A percentile compares a stretch with the other conserved stretches of the same genome.
phyloP scores from a whole-genome alignment of 2,329 filamentous ascomycete species.

The Botryosphaeria agaves region DNA sequence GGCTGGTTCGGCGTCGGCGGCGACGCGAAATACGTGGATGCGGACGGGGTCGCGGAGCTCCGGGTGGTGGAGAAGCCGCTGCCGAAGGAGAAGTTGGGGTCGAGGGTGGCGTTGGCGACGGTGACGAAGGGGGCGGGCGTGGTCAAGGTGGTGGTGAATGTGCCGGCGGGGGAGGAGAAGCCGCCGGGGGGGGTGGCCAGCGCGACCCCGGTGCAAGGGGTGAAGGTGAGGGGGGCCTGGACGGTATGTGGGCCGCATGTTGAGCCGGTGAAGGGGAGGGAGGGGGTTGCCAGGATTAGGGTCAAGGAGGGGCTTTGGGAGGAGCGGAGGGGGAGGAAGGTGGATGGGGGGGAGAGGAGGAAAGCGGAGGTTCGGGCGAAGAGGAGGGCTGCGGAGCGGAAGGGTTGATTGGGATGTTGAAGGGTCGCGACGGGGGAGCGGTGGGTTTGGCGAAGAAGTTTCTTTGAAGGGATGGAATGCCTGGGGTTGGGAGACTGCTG shows the following conservation, averaged over 20 bases:
- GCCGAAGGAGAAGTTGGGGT: conserved; percentile 8
- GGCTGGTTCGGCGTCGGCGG: conserved; percentile 69
- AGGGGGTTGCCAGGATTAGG: conserved; percentile 46
- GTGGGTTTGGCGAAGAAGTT: too few species aligned
- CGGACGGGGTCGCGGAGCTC: conserved; percentile 39
- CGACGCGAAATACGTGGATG: conserved; percentile 62
- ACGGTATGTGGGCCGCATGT: conserved; percentile 63
- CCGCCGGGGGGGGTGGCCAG: conserved; percentile 38
- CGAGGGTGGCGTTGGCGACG: conserved; percentile 22
- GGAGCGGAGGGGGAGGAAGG: conserved; percentile 68
- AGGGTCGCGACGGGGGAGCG: too few species aligned
- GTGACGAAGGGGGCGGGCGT: conserved; percentile 36
- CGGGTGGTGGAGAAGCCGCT: conserved; percentile 38
- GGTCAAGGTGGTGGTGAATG: conserved; percentile 42
- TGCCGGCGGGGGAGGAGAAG: conserved; percentile 30
- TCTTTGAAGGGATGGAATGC: too few species aligned
- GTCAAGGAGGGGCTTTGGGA: conserved; percentile 89
- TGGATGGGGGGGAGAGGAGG: conserved; percentile 90
- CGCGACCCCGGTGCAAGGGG: conserved; percentile 40
- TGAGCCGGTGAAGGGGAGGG: conserved; percentile 44
- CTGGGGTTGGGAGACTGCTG: too few species aligned
- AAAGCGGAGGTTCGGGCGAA: conserved; percentile 75
- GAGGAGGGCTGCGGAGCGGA: conserved; percentile 62
- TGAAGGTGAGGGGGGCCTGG: conserved; percentile 49
- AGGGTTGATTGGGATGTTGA: too few species aligned